These are phyloP conservation scores for Funneliformis mosseae DNA, from an alignment of 192 early-diverging fungal species.

Conservation along the genomic window DNA sequence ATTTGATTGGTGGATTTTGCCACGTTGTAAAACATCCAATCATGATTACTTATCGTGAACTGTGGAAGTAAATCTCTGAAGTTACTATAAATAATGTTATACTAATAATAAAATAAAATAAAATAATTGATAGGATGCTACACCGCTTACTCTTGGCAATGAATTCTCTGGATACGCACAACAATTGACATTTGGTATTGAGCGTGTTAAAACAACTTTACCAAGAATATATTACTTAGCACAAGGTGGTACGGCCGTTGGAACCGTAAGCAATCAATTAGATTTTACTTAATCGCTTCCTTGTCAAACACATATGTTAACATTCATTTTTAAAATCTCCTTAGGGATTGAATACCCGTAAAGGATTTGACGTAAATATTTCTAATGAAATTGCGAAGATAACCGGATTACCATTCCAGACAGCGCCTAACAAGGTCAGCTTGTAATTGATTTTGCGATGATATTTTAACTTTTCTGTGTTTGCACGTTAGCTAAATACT, in stretches of 20 bases:
- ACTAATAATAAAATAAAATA: too few relatives aligned
- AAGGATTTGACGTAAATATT: conserved; percentile 90
- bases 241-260: conserved; percentile 96
- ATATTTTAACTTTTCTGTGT: neutral
- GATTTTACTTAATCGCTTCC: too few relatives aligned
- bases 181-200: conserved; percentile 87
- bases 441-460: neutral
- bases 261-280: conserved; percentile 61
- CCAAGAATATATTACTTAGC: conserved; percentile 92
- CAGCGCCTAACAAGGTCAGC: conserved; percentile 94
- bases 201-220: conserved; percentile 81
- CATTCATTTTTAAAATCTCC: neutral
- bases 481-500: neutral
- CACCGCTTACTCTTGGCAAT: conserved; percentile 95
- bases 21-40: too few relatives aligned
- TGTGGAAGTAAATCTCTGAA: too few relatives aligned
- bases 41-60: too few relatives aligned
- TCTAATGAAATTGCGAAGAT: conserved; percentile 85
- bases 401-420: conserved; percentile 89
- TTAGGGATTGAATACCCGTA: conserved; percentile 89
- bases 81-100: too few relatives aligned
- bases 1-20: too few relatives aligned
- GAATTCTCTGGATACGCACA: conserved; percentile 98
- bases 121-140: conserved; percentile 68
- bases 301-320: neutral